Evolutionary conservation across 345 rosid species (phyloP).

Genomic region (Turnera subulata): DNA sequence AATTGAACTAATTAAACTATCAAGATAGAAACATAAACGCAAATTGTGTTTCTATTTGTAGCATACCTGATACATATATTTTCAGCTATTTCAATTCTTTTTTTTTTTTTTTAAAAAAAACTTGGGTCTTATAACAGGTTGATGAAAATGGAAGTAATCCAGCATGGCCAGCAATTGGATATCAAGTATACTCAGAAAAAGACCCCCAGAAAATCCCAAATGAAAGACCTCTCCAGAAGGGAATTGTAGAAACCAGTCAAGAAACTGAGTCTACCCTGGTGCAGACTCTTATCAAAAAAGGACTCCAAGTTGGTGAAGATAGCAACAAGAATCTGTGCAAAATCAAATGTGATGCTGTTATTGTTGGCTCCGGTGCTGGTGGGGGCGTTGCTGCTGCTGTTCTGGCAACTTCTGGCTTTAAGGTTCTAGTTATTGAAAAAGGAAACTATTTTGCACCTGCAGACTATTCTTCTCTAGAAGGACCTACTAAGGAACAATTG

Average conservation of each 20-base stretch:
- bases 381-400: slow-evolving; percentile 91
- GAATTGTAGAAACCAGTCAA: slow-evolving; percentile 52
- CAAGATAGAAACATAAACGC: too few species aligned
- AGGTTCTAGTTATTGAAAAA: slow-evolving; percentile 76
- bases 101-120: not conserved
- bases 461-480: slow-evolving; percentile 64
- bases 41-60: too few species aligned
- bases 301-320: slow-evolving; percentile 42
- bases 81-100: too few species aligned
- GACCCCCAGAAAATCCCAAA: slow-evolving; percentile 11
- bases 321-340: slow-evolving; percentile 20
- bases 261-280: slow-evolving; percentile 44
- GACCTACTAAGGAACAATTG: slow-evolving; percentile 43
- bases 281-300: slow-evolving; percentile 48
- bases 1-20: too few species aligned
- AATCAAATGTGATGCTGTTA: slow-evolving; percentile 70
- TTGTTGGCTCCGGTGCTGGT: slow-evolving; percentile 89
- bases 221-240: slow-evolving; percentile 69
- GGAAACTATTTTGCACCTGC: slow-evolving; percentile 56
- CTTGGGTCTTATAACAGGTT: slow-evolving; percentile 36
- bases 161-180: slow-evolving; percentile 74
- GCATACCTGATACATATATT: too few species aligned
- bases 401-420: slow-evolving; percentile 65
- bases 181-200: slow-evolving; percentile 25
- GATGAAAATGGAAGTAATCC: slow-evolving; percentile 57